phyloP scores from a whole-genome alignment of 148 eudicot species.

The Bassia scoparia region DNA sequence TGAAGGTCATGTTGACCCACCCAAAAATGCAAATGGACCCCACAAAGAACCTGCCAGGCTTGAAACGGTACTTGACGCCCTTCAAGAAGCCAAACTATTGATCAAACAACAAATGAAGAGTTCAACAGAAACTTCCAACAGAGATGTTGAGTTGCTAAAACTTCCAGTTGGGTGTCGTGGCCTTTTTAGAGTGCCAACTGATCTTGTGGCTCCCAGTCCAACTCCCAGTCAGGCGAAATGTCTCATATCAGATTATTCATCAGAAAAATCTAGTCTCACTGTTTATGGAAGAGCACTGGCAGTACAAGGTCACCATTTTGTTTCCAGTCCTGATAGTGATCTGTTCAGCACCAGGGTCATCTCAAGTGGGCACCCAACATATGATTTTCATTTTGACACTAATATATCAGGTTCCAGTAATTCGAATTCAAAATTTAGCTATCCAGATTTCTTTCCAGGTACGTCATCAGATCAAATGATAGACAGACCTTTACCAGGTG shows the following conservation, averaged over 20 bases:
- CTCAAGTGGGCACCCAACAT: conserved; percentile 16
- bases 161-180: conserved; percentile 47
- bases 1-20: neutral
- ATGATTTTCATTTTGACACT: conserved; percentile 25
- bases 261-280: conserved; percentile 25
- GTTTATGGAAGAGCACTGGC: conserved; percentile 16
- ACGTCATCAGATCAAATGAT: conserved; percentile 26
- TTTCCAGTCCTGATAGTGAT: conserved; percentile 24
- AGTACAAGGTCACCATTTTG: conserved; percentile 24
- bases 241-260: conserved; percentile 18
- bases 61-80: conserved; percentile 57
- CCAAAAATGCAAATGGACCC: conserved; percentile 31
- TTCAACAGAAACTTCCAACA: conserved; percentile 19
- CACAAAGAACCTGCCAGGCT: conserved; percentile 33
- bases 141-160: conserved; percentile 31
- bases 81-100: conserved; percentile 62
- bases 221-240: conserved; percentile 30
- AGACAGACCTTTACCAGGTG: conserved; percentile 16
- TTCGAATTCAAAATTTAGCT: conserved; percentile 12
- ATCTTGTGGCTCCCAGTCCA: conserved; percentile 39
- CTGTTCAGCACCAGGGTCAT: conserved; percentile 16
- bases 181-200: conserved; percentile 72
- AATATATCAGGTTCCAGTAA: conserved; percentile 27
- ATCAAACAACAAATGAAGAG: conserved; percentile 42
- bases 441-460: conserved; percentile 29